These are phyloP conservation scores for Graphiopsis chlorocephala DNA, from an alignment of 2,329 filamentous ascomycete species.

Conservation along the genomic window DNA sequence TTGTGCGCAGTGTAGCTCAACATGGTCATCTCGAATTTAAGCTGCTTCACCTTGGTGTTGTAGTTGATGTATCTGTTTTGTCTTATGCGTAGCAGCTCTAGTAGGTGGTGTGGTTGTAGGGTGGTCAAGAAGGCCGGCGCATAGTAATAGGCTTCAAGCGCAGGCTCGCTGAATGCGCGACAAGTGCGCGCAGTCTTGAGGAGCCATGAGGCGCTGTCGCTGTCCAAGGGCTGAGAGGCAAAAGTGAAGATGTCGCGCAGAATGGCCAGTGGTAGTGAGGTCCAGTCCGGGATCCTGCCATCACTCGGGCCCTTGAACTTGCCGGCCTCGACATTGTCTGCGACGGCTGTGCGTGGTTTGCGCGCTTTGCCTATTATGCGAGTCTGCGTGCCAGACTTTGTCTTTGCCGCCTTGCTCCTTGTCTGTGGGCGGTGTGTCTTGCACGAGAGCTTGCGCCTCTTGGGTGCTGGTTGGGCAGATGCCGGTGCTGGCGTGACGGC, in stretches of 20 bases:
- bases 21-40: conserved; percentile 66
- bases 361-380: conserved; percentile 25
- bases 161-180: conserved; percentile 34
- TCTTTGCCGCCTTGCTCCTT: conserved; percentile 22
- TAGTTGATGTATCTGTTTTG: conserved; percentile 54
- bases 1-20: conserved; percentile 54
- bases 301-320: conserved; percentile 34
- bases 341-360: conserved; percentile 18
- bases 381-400: conserved; percentile 20
- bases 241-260: conserved; percentile 36
- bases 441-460: conserved; percentile 22
- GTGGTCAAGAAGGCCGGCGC: conserved; percentile 31
- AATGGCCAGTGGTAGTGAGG: conserved; percentile 33
- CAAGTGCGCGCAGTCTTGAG: conserved; percentile 33
- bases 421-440: conserved; percentile 26
- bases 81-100: conserved; percentile 28
- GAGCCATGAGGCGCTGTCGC: conserved; percentile 33
- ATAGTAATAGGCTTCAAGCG: conserved; percentile 38
- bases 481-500: conserved; percentile 13
- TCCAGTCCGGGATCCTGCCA: conserved; percentile 34
- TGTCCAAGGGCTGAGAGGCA: conserved; percentile 29
- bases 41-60: conserved; percentile 64
- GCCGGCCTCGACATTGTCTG: conserved; percentile 20
- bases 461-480: conserved; percentile 12
- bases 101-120: conserved; percentile 31